Evolutionary conservation across 1,139 yeast species (phyloP), one percentile per base, ranked within the genome.

Genomic region (Hyphopichia buzzinii): DNA sequence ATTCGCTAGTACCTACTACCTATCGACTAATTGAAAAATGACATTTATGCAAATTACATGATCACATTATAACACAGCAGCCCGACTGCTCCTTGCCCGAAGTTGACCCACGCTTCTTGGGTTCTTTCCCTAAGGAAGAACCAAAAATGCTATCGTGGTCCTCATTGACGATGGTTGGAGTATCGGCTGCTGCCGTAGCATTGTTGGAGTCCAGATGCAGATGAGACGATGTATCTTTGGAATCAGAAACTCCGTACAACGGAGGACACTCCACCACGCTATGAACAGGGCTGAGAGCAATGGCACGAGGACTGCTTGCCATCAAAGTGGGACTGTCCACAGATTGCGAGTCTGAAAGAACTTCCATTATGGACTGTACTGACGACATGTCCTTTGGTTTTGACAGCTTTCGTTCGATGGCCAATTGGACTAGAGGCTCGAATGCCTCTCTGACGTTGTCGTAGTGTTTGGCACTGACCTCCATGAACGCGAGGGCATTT

Each of bases 401-500:
- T 29, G 29, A 11, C 3, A 10, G 12, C 19, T 30, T 34, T 13
- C 30, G 23, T 2, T 26, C 17, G 4, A 39, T 15, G 12, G 45
- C 38, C 13, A 36, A 26, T 5, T 48, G 48, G 1, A 59, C 52
- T 22, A 65, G 47, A 0, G 64, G 62, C 10, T 49, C 44, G 42
- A 67, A 67, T 1, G 58, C 59, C 5, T 59, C 62, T 1, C 51
- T 49, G 2, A 67, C 48, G 3, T 52, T 50, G 1, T 43, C 32
- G 4, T 54, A 57, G 16, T 43, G 36, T 29, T 43, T 43, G 1
- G 68, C 47, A 31, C 67, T 57, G 24, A 62, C 57, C 44, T 69
- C 74, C 16, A 39, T 26, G 36, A 61, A 66, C 12, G 42, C 40
- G 3, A 60, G 16, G 0, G 71, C 72, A 4, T 55, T 56, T 8